Conservation (phyloP, 192 early-diverging fungal genomes). For the Dissophora ornata region DNA sequence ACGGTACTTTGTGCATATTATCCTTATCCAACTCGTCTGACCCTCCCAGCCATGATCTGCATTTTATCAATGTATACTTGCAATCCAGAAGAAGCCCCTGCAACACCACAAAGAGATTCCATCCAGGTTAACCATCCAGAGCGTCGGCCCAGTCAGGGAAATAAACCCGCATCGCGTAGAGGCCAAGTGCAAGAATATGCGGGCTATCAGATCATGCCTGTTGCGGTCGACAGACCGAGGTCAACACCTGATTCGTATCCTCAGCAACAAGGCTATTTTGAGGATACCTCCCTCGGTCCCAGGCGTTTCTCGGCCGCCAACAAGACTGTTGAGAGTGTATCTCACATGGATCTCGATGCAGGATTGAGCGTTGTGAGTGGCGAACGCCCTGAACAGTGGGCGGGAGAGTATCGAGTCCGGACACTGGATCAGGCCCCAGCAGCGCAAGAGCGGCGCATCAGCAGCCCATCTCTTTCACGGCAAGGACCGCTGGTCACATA, state of each 20-base stretch:
- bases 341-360: slow-evolving; percentile 6
- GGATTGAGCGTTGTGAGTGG: neutral
- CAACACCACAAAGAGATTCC: neutral
- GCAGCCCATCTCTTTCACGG: neutral
- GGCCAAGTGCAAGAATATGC: slow-evolving; percentile 2
- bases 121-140: neutral
- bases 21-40: too few species aligned
- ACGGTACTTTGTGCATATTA: neutral
- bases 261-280: slow-evolving; percentile 1
- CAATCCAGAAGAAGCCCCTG: neutral
- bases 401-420: neutral
- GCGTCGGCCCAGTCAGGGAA: neutral
- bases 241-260: neutral
- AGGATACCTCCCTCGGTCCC: neutral
- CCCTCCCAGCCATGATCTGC: too few species aligned
- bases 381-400: neutral
- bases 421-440: slow-evolving; percentile 5
- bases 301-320: slow-evolving; percentile 10
- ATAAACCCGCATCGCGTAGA: neutral
- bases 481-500: neutral
- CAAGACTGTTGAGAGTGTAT: slow-evolving; percentile 11
- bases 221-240: neutral
- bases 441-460: neutral
- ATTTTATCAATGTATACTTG: too few species aligned
- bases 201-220: neutral